phyloP scores from a whole-genome alignment of 768 basidiomycete species.

The Amanita brunnescens region DNA sequence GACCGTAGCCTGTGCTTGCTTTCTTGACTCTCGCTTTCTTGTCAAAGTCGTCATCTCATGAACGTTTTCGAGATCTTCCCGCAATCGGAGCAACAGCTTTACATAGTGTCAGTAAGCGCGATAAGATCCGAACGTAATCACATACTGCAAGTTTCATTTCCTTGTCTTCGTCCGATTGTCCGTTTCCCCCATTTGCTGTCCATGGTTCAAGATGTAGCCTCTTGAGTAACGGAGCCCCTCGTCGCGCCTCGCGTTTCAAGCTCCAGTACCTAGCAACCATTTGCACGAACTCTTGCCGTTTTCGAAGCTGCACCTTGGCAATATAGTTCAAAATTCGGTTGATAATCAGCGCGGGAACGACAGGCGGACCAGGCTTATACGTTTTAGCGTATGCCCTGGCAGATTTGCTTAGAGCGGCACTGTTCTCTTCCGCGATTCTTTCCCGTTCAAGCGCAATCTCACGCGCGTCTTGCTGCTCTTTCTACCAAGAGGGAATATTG shows the following conservation, averaged over 20 bases:
- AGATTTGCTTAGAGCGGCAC: conserved; percentile 51
- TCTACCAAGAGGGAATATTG: conserved; percentile 28
- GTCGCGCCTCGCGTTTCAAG: conserved; percentile 84
- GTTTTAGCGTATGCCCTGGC: conserved; percentile 89
- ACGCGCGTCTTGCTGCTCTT: conserved; percentile 60
- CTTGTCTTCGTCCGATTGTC: conserved; percentile 78
- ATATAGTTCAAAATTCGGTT: conserved; percentile 72
- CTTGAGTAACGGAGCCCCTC: conserved; percentile 92
- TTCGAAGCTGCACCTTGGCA: conserved; percentile 56
- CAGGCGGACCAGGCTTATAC: conserved; percentile 87
- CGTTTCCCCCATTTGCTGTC: conserved; percentile 67
- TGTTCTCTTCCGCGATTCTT: conserved; percentile 25
- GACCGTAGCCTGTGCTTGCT: conserved; percentile 58
- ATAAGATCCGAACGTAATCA: background rate
- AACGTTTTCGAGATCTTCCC: conserved; percentile 70
- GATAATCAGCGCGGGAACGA: conserved; percentile 83
- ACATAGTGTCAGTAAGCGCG: background rate
- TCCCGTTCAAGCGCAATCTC: conserved; percentile 46
- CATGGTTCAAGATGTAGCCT: conserved; percentile 93
- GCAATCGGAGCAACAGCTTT: conserved; percentile 51
- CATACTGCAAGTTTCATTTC: conserved; percentile 72
- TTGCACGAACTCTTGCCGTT: conserved; percentile 69
- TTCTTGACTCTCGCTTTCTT: conserved; percentile 74
- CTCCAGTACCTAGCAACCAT: conserved; percentile 93
- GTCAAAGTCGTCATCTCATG: conserved; percentile 56